Evolutionary conservation across 208 protist genomes (phyloP).

Genomic region (Leishmania guyanensis): DNA sequence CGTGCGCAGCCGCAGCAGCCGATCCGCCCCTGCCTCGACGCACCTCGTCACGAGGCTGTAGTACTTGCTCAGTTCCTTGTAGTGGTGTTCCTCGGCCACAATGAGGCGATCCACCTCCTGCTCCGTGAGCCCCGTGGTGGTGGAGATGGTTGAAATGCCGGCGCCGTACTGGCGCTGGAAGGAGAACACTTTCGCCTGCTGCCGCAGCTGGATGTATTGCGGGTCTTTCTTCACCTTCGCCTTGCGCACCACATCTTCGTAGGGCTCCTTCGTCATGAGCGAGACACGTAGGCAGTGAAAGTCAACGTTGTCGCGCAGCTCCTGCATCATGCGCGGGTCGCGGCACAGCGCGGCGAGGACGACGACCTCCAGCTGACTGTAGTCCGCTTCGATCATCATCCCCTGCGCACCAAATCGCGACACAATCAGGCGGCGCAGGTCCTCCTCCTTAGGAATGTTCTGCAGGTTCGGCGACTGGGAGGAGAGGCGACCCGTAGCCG

Average conservation of each 20-base stretch:
- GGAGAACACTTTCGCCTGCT: constrained; percentile 93
- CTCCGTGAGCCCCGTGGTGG: constrained; percentile 87
- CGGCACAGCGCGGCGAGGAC: constrained; percentile 88
- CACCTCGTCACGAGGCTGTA: constrained; percentile 82
- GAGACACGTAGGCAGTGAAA: constrained; percentile 91
- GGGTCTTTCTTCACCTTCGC: constrained; percentile 82
- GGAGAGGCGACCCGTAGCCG: constrained; percentile 85
- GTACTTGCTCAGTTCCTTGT: constrained; percentile 79
- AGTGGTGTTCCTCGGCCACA: constrained; percentile 85
- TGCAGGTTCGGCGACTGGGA: constrained; percentile 91
- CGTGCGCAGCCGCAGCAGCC: constrained; percentile 75
- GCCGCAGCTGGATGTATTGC: constrained; percentile 87
- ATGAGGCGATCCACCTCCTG: constrained; percentile 87
- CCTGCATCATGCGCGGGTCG: constrained; percentile 86
- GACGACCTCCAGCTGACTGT: constrained; percentile 91
- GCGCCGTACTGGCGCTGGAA: constrained; percentile 93
- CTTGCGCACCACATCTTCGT: constrained; percentile 87
- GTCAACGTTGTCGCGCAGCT: constrained; percentile 85
- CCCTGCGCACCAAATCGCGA: constrained; percentile 84
- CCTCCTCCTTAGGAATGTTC: constrained; percentile 89
- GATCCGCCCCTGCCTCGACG: constrained; percentile 76
- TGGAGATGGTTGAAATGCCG: constrained; percentile 75
- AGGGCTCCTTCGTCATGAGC: constrained; percentile 91
- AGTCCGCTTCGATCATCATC: constrained; percentile 92
- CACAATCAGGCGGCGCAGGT: constrained; percentile 77